Base-by-base conservation (phyloP, 257 asterid genomes). In the Echium plantagineum region DNA sequence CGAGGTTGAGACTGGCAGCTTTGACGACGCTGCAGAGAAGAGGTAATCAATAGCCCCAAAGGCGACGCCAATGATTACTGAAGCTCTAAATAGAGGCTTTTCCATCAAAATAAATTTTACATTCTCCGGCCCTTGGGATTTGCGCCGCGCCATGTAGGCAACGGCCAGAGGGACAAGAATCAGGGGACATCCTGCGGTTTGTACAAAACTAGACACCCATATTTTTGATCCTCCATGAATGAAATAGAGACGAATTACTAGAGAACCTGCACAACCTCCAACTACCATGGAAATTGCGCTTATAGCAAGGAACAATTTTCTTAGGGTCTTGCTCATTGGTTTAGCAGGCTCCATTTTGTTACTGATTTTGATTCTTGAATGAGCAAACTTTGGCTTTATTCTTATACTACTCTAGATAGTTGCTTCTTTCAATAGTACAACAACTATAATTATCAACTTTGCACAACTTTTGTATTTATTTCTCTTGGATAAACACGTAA, bases 171-270 rank as follows among this genome's bases (percentile, higher is more conserved):
- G n/a, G 61, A 74, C 54, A 26, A 70, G 15, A 9, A 64, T 63
- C 5, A 74, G 19, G 0, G 75, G 75, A 32, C 63, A n/a, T n/a
- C n/a, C n/a, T n/a, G n/a, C n/a, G n/a, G 75, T 74, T 21, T 62
- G 21, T 7, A 63, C 13, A 46, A 24, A 53, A 48, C 64, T 24
- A 1, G 67, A 7, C 2, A 74, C 30, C 79, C 79, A 74, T 9
- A 62, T 28, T 5, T 61, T 58, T 1, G 32, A 18, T 32, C 79
- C 75, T 0, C 79, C 75, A 15, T 54, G 66, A 22, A 74, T 9
- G 62, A 66, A 74, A 28, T 74, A 74, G 35, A 74, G 69, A 1
- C 75, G 72, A 56, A 57, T 58, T 54, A 66, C 52, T 17, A 74
- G 9, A 0, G 79, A 75, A 3, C 72, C 69, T 5, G 67, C 79